These are phyloP conservation scores for Nidularia sp. DNA, from an alignment of 768 basidiomycete genomes.

Conservation along the genomic window DNA sequence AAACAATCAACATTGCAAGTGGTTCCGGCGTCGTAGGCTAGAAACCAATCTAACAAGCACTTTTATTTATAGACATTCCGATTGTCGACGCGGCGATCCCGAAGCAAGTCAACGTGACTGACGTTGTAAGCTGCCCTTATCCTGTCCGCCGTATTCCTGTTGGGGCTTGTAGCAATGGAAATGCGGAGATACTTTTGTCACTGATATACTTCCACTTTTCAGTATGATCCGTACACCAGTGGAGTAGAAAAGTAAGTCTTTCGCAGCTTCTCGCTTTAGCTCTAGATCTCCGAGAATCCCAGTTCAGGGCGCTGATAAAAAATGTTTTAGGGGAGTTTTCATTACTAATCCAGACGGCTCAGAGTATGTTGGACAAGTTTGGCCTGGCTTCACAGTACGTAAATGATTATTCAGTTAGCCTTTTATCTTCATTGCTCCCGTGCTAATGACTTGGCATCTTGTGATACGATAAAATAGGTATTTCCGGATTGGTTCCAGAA, in stretches of 20 bases:
- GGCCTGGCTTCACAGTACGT: conserved; percentile 68
- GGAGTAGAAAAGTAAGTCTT: conserved; percentile 52
- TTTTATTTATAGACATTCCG: conserved; percentile 47
- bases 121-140: conserved; percentile 42
- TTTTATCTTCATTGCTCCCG: not conserved
- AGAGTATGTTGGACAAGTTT: conserved; percentile 71
- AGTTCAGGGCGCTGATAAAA: not conserved
- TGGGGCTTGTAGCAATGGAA: too few species aligned
- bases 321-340: conserved; percentile 49
- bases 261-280: not conserved
- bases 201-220: not conserved
- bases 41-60: not conserved
- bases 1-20: conserved; percentile 46
- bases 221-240: conserved; percentile 67
- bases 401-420: not conserved
- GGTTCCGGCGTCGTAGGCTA: not conserved
- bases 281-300: too few species aligned
- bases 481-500: conserved; percentile 28
- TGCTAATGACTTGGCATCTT: too few species aligned
- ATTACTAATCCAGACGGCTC: conserved; percentile 74
- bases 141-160: not conserved
- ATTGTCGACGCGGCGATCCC: conserved; percentile 66
- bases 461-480: conserved; percentile 7
- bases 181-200: too few species aligned
- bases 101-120: conserved; percentile 52